phyloP scores from a whole-genome alignment of 2,329 filamentous ascomycete genomes.

The Aspergillus vadensis region DNA sequence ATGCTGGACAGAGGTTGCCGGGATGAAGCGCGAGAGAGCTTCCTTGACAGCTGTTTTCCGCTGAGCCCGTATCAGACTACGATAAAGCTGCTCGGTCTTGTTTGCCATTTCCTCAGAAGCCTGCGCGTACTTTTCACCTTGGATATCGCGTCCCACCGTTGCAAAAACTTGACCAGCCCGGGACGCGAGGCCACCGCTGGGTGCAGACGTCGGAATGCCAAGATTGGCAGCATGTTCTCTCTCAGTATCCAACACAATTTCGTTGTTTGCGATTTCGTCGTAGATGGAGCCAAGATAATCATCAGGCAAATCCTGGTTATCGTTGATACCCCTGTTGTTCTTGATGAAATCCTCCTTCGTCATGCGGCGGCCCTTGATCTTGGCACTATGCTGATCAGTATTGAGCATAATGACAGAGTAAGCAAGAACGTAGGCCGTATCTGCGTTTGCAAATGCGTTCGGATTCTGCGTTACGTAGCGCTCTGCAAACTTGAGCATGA shows the following conservation, averaged over 20 bases:
- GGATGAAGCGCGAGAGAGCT: slow-evolving; percentile 75
- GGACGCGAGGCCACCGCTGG: slow-evolving; percentile 73
- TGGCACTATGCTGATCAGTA: slow-evolving; percentile 89
- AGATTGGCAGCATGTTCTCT: slow-evolving; percentile 83
- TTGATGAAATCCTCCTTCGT: slow-evolving; percentile 97
- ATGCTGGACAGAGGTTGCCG: slow-evolving; percentile 90
- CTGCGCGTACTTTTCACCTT: slow-evolving; percentile 89
- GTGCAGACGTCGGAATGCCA: slow-evolving; percentile 62
- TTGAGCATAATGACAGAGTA: slow-evolving; percentile 98
- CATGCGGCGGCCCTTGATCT: slow-evolving; percentile 82
- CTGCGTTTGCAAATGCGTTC: slow-evolving; percentile 95
- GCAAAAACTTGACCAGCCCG: slow-evolving; percentile 86
- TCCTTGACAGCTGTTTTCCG: slow-evolving; percentile 73
- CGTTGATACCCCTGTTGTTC: slow-evolving; percentile 98
- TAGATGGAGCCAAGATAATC: slow-evolving; percentile 89
- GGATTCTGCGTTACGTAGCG: slow-evolving; percentile 93
- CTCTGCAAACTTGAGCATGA: slow-evolving; percentile 99
- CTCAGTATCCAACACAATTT: slow-evolving; percentile 93
- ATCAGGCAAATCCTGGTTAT: slow-evolving; percentile 87
- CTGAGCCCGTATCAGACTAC: slow-evolving; percentile 87
- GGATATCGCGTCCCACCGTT: slow-evolving; percentile 86
- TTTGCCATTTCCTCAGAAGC: slow-evolving; percentile 92
- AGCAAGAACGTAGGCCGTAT: slow-evolving; percentile 92
- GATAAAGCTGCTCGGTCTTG: slow-evolving; percentile 83
- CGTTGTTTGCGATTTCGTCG: slow-evolving; percentile 86